A percentile compares a stretch with the other conserved stretches of the same genome.
phyloP scores from a whole-genome alignment of 2,329 filamentous ascomycete species.

The Metarhizium robertsii region DNA sequence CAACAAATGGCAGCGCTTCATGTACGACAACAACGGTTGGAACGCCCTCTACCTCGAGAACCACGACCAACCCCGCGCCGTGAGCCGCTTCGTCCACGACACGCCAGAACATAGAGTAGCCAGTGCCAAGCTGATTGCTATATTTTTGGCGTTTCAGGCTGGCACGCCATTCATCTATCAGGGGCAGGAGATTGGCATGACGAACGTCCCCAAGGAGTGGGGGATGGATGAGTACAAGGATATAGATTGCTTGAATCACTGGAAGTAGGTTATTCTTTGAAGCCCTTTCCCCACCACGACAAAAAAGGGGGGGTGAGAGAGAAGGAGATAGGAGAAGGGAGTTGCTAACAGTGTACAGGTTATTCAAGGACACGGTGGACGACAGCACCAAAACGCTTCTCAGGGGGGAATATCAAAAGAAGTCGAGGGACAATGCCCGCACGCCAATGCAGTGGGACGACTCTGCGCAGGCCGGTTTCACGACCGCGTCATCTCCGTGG shows the following conservation, averaged over 20 bases:
- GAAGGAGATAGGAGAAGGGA: neutral
- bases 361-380: conserved; percentile 28
- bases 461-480: conserved; percentile 56
- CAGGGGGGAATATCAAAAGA: conserved; percentile 41
- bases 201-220: conserved; percentile 53
- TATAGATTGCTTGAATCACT: conserved; percentile 47
- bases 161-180: conserved; percentile 62
- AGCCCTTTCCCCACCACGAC: neutral
- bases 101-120: conserved; percentile 36
- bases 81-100: conserved; percentile 45
- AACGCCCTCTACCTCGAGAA: conserved; percentile 58
- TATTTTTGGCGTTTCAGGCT: conserved; percentile 46
- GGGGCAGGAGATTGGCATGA: conserved; percentile 60
- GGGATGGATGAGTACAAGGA: conserved; percentile 59
- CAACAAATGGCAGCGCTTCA: conserved; percentile 49
- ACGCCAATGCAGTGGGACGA: conserved; percentile 64
- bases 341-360: conserved; percentile 13
- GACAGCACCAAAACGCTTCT: conserved; percentile 26
- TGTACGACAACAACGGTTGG: conserved; percentile 52
- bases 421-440: conserved; percentile 60
- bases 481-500: conserved; percentile 50
- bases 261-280: conserved; percentile 24
- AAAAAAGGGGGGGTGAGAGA: neutral
- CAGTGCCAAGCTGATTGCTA: conserved; percentile 51
- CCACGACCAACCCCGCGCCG: conserved; percentile 54